Percentiles rank a stretch among this genome's conserved stretches.
phyloP scores from a whole-genome alignment of 176 grass and related monocot genomes.

The Phoenix roebelenii region DNA sequence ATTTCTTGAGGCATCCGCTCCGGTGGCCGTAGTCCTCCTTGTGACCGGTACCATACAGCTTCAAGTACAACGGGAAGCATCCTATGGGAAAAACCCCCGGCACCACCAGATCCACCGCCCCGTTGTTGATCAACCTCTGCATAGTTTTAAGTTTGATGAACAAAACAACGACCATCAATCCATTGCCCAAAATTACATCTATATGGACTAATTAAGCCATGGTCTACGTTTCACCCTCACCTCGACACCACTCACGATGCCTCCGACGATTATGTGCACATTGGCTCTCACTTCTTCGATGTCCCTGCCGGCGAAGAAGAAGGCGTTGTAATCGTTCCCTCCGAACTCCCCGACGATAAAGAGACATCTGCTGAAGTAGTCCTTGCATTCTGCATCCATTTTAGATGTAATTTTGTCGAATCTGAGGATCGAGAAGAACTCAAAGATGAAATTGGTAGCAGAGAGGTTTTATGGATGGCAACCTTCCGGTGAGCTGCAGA shows the following conservation, averaged over 20 bases:
- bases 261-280: slow-evolving; percentile 7
- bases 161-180: too few species aligned
- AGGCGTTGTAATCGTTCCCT: slow-evolving; percentile 39
- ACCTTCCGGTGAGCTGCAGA: slow-evolving; percentile 15
- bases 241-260: background rate
- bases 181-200: too few species aligned
- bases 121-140: slow-evolving; percentile 30
- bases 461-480: too few species aligned
- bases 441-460: too few species aligned
- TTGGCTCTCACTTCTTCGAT: slow-evolving; percentile 3
- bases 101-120: slow-evolving; percentile 71
- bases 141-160: too few species aligned
- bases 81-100: slow-evolving; percentile 78
- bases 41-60: slow-evolving; percentile 35
- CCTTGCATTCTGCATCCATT: slow-evolving; percentile 27
- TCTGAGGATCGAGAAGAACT: too few species aligned
- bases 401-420: background rate
- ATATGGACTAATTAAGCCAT: too few species aligned
- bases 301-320: slow-evolving; percentile 19
- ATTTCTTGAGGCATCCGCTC: slow-evolving; percentile 53
- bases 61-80: slow-evolving; percentile 80
- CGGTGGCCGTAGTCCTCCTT: slow-evolving; percentile 46
- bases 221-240: too few species aligned
- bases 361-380: slow-evolving; percentile 19
- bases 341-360: slow-evolving; percentile 56